Evolutionary conservation across 164 flowering plant genomes (phyloP), one percentile per base, ranked within the genome.

Genomic region (Umbellularia californica): DNA sequence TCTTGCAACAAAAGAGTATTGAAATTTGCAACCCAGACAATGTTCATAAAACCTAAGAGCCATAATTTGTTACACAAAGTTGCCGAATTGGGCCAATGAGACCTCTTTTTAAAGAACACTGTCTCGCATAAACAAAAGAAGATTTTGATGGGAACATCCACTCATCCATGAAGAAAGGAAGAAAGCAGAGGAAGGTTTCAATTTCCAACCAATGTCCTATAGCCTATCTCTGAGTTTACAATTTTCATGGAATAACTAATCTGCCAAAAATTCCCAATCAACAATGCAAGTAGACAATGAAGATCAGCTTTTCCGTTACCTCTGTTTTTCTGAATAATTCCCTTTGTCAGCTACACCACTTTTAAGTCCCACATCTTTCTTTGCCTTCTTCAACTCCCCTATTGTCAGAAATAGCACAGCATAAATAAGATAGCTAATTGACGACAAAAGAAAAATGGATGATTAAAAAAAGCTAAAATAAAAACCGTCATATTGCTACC

Each of bases 271-370:
- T 15, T 15, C 17, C 17, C n/a, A 55, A 55, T 55, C 60, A 10
- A 51, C 11, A 1, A 66, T 20, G n/a, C 60, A 55, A 55, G n/a
- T 20, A 55, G n/a, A 55, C 60, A 15, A 66, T 2, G 23, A n/a
- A 25, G 30, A 67, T 67, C 69, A 67, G 65, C 28, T 11, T 64
- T 17, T 41, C n/a, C 20, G 58, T 50, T 81, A 92, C 98, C 95
- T 92, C 76, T 90, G 98, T 80, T 88, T 94, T 72, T 83, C 92
- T 65, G 94, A 90, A 78, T 74, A 70, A 20, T 76, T 81, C 74
- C 35, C 84, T 77, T 81, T 84, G 66, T 81, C 85, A 69, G 82
- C 73, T 71, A 70, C 68, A 69, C 71, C 82, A 72, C 23, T 77
- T 25, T 50, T 50, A 72, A 80, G 70, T 70, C 60, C 41, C 24